Evolutionary conservation across 108 stramenopile species (phyloP).

Genomic region (Mediolabrus comicus): DNA sequence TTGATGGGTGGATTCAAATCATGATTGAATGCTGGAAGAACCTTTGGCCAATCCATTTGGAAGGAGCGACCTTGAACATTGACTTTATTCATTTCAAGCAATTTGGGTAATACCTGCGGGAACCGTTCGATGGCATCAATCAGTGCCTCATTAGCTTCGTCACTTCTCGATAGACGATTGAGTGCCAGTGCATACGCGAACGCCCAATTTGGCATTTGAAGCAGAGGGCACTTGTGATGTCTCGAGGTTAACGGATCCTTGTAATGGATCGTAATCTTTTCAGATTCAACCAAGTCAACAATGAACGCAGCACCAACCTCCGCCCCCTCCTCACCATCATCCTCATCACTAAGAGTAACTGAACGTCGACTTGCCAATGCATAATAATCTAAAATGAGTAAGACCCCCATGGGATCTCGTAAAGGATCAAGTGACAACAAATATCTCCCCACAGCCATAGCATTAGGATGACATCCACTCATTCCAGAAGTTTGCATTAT

Average conservation of each 20-base stretch:
- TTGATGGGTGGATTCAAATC: neutral
- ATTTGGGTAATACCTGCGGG: conserved; percentile 30
- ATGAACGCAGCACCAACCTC: conserved; percentile 35
- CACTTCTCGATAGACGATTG: conserved; percentile 40
- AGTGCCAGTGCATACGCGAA: conserved; percentile 81
- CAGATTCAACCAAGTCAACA: conserved; percentile 31
- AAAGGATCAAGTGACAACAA: conserved; percentile 82
- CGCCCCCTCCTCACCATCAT: conserved; percentile 27
- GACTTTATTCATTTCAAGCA: conserved; percentile 43
- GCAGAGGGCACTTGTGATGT: conserved; percentile 37
- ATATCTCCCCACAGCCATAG: conserved; percentile 54
- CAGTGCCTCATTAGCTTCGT: conserved; percentile 36
- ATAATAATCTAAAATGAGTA: conserved; percentile 72
- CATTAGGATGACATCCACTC: conserved; percentile 47
- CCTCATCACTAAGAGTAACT: conserved; percentile 54
- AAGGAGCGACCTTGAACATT: conserved; percentile 34
- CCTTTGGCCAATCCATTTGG: conserved; percentile 42
- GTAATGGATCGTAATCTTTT: conserved; percentile 36
- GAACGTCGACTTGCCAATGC: conserved; percentile 49
- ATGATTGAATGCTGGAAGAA: conserved; percentile 16
- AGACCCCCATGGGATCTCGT: conserved; percentile 76
- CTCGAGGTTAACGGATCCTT: conserved; percentile 31
- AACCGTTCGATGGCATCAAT: conserved; percentile 22
- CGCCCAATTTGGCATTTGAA: conserved; percentile 72
- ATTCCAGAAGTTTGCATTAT: conserved; percentile 57